Conservation (phyloP, 192 early-diverging fungal species). For the Backusella parvicylindrica region DNA sequence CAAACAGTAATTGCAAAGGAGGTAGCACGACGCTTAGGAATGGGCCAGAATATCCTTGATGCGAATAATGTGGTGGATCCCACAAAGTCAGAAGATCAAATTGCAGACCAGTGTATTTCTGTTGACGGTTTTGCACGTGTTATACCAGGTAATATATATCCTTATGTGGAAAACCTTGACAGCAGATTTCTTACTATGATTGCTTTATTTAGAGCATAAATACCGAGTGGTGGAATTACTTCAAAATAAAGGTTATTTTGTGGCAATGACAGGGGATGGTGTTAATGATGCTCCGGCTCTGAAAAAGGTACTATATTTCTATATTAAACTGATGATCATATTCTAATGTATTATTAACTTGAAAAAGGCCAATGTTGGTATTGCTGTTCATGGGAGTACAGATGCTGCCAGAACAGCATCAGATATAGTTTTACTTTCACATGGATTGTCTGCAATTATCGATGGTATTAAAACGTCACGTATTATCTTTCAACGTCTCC, state of each 20-base stretch:
- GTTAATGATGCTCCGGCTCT: conserved; percentile 82
- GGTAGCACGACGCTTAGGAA: conserved; percentile 65
- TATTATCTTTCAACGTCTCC: conserved; percentile 73
- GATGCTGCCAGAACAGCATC: conserved; percentile 75
- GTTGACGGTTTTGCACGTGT: conserved; percentile 79
- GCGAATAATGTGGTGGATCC: conserved; percentile 52
- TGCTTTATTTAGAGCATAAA: conserved; percentile 76
- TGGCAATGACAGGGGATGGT: conserved; percentile 81
- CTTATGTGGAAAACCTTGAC: conserved; percentile 31
- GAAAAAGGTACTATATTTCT: conserved; percentile 51
- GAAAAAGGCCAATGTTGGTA: conserved; percentile 66
- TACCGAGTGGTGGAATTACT: conserved; percentile 69
- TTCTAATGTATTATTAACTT: background rate
- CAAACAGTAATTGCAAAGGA: conserved; percentile 72
- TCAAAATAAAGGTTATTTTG: conserved; percentile 55
- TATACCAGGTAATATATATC: conserved; percentile 54
- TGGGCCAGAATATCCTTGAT: conserved; percentile 65
- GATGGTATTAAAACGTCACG: conserved; percentile 69
- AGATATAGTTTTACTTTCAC: conserved; percentile 70
- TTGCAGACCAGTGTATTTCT: conserved; percentile 52
- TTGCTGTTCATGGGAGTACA: conserved; percentile 73
- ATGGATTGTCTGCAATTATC: conserved; percentile 70
- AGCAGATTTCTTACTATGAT: conserved; percentile 32
- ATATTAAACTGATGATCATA: conserved; percentile 76
- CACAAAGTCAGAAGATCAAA: conserved; percentile 40